Evolutionary conservation across 2,329 filamentous ascomycete genomes (phyloP).

Genomic region (Ascochyta koolunga): DNA sequence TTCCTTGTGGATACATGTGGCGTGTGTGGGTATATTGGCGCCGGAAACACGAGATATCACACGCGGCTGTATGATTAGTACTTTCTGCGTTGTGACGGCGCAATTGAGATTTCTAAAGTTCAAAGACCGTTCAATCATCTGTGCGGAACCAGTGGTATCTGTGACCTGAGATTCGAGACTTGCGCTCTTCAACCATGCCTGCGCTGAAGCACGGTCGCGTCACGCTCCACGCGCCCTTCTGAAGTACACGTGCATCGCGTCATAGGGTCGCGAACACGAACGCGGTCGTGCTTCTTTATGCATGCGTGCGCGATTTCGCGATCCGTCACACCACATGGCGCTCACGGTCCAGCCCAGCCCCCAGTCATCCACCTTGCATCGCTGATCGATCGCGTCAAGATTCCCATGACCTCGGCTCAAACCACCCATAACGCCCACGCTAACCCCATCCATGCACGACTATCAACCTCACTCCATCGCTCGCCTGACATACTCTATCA

Average conservation of each 20-base stretch:
- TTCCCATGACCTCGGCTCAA: conserved; percentile 12
- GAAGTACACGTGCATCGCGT: conserved; percentile 3
- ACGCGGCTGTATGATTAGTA: conserved; percentile 36
- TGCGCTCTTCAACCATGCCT: background rate
- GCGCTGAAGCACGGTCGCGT: background rate
- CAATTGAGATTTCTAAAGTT: conserved; percentile 20
- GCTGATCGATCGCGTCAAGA: conserved; percentile 8
- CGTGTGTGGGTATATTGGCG: conserved; percentile 16
- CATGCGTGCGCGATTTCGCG: too few species aligned
- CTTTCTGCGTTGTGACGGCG: conserved; percentile 28
- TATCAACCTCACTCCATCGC: conserved; percentile 3
- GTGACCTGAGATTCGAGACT: background rate
- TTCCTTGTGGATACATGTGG: conserved; percentile 32
- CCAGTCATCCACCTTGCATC: background rate
- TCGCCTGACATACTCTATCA: background rate
- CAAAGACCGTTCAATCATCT: background rate
- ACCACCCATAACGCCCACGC: background rate
- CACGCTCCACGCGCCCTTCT: conserved; percentile 6
- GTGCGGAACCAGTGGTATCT: background rate
- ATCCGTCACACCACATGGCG: conserved; percentile 1
- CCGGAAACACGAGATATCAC: conserved; percentile 15
- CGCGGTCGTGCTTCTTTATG: background rate
- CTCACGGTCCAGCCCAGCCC: conserved; percentile 2
- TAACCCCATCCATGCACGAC: conserved; percentile 11
- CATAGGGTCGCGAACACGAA: conserved; percentile 1